Percentiles rank a stretch among this genome's conserved stretches.
phyloP scores from a whole-genome alignment of 2,329 filamentous ascomycete species.

The Pseudocercospora fijiensis region DNA sequence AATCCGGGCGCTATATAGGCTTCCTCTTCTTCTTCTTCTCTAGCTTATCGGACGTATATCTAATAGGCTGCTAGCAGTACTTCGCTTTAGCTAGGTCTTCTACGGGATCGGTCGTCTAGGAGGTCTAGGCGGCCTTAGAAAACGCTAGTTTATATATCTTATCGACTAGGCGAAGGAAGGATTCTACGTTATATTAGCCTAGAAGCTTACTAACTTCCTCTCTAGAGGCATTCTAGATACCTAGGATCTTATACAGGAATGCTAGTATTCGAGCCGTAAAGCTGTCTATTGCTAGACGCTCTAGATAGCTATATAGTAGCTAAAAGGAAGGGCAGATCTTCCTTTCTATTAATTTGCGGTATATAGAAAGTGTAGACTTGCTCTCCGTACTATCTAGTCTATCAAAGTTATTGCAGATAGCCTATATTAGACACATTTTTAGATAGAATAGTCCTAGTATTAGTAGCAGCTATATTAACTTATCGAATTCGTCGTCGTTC shows the following conservation, averaged over 20 bases:
- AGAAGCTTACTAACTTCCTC: not conserved
- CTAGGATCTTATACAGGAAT: not conserved
- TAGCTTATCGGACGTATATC: too few species aligned
- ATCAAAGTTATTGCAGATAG: not conserved
- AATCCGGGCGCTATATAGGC: too few species aligned
- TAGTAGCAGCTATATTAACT: not conserved
- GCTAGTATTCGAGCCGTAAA: not conserved
- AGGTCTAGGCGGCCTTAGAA: not conserved
- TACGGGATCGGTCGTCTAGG: not conserved
- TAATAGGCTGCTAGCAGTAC: not conserved
- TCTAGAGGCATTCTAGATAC: not conserved
- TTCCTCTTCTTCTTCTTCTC: too few species aligned
- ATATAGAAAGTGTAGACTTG: not conserved
- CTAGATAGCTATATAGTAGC: not conserved
- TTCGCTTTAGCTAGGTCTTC: not conserved
- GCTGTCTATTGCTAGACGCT: not conserved
- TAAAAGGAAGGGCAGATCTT: not conserved
- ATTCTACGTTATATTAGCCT: not conserved
- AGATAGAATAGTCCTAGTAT: not conserved
- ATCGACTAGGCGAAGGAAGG: not conserved
- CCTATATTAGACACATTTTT: not conserved
- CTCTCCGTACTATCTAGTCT: not conserved
- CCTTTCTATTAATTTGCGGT: not conserved
- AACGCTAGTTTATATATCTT: not conserved
- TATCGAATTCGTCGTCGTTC: not conserved